These are phyloP conservation scores for Sporothrix inflata DNA, from an alignment of 2,329 filamentous ascomycete genomes.

Conservation along the genomic window DNA sequence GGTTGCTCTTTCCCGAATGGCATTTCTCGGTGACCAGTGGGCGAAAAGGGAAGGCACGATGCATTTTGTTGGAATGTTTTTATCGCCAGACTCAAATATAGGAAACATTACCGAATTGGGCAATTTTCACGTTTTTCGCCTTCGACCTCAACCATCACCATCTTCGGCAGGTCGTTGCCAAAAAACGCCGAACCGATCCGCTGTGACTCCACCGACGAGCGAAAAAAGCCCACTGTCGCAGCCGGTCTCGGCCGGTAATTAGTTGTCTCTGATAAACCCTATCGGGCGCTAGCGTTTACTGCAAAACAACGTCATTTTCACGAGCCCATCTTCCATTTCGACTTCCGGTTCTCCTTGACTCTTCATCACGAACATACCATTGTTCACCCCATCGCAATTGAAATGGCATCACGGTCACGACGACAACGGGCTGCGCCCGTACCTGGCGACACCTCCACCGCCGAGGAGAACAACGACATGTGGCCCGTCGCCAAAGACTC, in stretches of 20 bases:
- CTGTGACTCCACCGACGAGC: background rate
- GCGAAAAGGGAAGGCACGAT: background rate
- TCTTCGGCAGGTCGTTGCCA: background rate
- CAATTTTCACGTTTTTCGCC: background rate
- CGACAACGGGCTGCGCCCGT: background rate
- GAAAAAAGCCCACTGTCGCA: background rate
- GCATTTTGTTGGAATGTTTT: background rate
- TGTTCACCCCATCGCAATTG: background rate
- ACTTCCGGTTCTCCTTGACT: background rate
- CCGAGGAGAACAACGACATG: background rate
- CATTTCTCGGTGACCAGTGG: background rate
- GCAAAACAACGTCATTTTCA: constrained; percentile 19
- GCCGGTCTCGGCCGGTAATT: background rate
- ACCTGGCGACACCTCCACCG: background rate
- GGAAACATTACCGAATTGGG: constrained; percentile 6
- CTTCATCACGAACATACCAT: background rate
- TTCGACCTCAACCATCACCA: background rate
- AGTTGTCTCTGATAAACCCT: background rate
- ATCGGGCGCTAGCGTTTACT: background rate
- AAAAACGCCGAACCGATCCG: background rate
- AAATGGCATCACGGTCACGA: constrained; percentile 3
- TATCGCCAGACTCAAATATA: background rate
- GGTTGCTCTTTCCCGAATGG: background rate
- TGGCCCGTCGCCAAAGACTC: constrained; percentile 20
- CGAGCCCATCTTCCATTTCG: background rate